Base-by-base conservation (phyloP, 176 grass and related monocot genomes). In the Bonia amplexicaulis region DNA sequence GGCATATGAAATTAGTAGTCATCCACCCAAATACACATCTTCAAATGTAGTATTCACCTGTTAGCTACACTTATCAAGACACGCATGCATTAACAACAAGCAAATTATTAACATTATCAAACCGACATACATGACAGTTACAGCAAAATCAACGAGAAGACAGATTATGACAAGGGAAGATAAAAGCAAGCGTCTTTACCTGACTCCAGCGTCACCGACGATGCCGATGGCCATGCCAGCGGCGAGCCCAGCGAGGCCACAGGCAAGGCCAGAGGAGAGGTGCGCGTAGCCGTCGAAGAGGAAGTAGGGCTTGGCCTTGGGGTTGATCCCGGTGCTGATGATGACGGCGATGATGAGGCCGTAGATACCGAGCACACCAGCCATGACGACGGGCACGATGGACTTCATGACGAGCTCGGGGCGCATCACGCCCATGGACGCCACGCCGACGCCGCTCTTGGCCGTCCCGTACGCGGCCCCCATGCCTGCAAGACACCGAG, bases 331-430 rank as follows among this genome's bases (percentile, higher is more conserved):
- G 14, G 91, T 92, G 23, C 91, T 92, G 84, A 92, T 92, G 87
- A 92, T 92, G 57, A 92, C 91, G 3, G 91, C 91, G 2, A 92
- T 92, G 25, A 92, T 92, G 80, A 92, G 91, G 9, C 91, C 91
- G 39, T 92, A 92, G 87, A 92, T 92, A 52, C 91, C 91, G 48
- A 92, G 91, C 69, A 92, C 91, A 71, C 91, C 91, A 70, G 91
- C 91, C 91, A 92, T 92, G 84, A 92, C 91, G 1, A 92, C 91
- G 84, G 91, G 91, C 76, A 92, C 91, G 47, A 92, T 92, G 69
- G 91, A 92, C 84, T 92, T 92, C 91, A 92, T 92, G 15, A 92
- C 91, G 39, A 92, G 91, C 87, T 92, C 91, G 0, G 91, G 91
- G 62, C 91, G 91, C 91, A 89, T 92, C 39, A 92, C 91, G 7